Percentiles rank a stretch among this genome's conserved stretches.
Conservation (phyloP, 345 rosid genomes). For the Syzygium grande region DNA sequence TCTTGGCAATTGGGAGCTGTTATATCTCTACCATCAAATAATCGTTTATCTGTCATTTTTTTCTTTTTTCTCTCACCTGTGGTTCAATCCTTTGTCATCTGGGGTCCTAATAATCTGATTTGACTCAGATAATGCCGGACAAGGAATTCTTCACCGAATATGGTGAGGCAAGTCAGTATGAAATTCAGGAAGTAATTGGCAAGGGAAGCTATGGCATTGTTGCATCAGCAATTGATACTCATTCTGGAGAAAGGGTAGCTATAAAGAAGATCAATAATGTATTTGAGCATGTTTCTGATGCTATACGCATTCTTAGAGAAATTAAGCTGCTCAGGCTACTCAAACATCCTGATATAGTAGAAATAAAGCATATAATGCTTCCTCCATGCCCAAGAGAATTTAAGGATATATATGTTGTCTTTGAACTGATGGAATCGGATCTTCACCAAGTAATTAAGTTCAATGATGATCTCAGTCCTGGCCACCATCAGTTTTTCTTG, state of each 20-base stretch:
- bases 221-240: slow-evolving; percentile 89
- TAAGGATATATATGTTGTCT: slow-evolving; percentile 87
- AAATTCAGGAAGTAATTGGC: slow-evolving; percentile 89
- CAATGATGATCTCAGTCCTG: slow-evolving; percentile 86
- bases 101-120: not conserved
- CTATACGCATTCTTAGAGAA: slow-evolving; percentile 86
- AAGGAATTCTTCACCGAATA: slow-evolving; percentile 93
- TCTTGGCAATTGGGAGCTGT: not conserved
- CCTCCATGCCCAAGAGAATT: slow-evolving; percentile 94
- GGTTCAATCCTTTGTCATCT: not conserved
- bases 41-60: not conserved
- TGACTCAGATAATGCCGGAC: slow-evolving; percentile 48
- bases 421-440: slow-evolving; percentile 98
- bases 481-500: slow-evolving; percentile 92
- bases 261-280: slow-evolving; percentile 90
- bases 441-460: slow-evolving; percentile 86
- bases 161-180: slow-evolving; percentile 94
- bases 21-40: not conserved
- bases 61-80: not conserved
- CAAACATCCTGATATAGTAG: slow-evolving; percentile 76
- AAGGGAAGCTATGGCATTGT: slow-evolving; percentile 98
- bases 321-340: slow-evolving; percentile 93
- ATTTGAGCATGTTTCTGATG: slow-evolving; percentile 92
- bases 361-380: slow-evolving; percentile 93
- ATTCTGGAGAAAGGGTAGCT: slow-evolving; percentile 90